A percentile compares a stretch with the other conserved stretches of the same genome.
Evolutionary conservation across 345 rosid species (phyloP).

Genomic region (Eucalyptus urophylla): DNA sequence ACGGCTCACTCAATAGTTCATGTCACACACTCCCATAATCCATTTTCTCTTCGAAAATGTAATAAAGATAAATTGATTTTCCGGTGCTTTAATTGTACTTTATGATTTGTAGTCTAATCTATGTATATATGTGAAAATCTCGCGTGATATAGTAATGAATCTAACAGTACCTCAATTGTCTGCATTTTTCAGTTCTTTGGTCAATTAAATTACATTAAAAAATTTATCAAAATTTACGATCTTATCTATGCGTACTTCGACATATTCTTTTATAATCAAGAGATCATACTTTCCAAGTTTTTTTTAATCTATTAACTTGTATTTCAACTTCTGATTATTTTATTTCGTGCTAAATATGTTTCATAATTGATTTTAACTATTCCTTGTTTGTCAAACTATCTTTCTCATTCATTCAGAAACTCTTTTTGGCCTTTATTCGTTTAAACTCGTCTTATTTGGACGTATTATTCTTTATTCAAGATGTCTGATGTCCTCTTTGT

Average conservation of each 20-base stretch:
- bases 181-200: not conserved
- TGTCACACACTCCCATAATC: too few species aligned
- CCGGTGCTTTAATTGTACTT: too few species aligned
- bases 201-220: too few species aligned
- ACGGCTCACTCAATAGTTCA: fast-evolving
- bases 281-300: not conserved
- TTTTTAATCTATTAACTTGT: not conserved
- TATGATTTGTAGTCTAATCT: too few species aligned
- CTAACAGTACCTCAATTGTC: not conserved
- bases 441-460: too few species aligned
- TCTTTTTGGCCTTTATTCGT: not conserved
- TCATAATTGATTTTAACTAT: not conserved
- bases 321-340: not conserved
- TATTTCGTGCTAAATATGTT: not conserved
- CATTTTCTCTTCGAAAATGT: fast-evolving
- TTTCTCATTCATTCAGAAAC: not conserved
- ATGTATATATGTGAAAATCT: not conserved
- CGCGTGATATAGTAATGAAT: not conserved
- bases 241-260: not conserved
- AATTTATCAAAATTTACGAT: not conserved
- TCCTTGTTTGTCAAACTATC: not conserved
- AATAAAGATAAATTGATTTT: too few species aligned
- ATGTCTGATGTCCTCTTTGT: not conserved
- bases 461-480: too few species aligned
- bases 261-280: not conserved